A percentile compares a stretch with the other conserved stretches of the same genome.
These are phyloP conservation scores for Pythium utonaiense DNA, from an alignment of 352 stramenopile genomes.

Conservation along the genomic window DNA sequence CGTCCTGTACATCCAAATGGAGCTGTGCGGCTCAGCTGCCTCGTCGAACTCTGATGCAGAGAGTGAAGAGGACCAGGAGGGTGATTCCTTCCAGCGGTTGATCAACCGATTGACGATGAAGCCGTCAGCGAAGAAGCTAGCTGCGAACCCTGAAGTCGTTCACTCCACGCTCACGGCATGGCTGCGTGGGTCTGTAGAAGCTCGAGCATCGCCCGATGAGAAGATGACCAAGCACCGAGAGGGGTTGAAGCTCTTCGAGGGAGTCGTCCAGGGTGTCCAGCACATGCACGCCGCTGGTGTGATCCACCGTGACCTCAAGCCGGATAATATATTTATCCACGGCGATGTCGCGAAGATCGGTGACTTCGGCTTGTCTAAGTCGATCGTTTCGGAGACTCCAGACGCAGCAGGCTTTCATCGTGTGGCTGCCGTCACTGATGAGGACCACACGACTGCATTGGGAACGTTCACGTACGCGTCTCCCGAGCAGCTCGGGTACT, in stretches of 20 bases:
- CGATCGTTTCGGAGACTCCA: constrained; percentile 21
- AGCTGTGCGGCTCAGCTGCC: constrained; percentile 41
- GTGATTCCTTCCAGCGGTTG: constrained; percentile 34
- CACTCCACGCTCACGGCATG: constrained; percentile 66
- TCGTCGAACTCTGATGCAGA: constrained; percentile 18
- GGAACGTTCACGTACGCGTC: constrained; percentile 84
- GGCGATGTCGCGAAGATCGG: constrained; percentile 29
- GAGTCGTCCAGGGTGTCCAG: constrained; percentile 61
- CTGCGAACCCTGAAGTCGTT: constrained; percentile 4
- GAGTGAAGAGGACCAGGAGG: constrained; percentile 23
- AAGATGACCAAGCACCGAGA: constrained; percentile 46
- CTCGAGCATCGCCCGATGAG: constrained; percentile 22
- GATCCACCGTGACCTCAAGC: constrained; percentile 32
- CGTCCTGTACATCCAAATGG: constrained; percentile 81
- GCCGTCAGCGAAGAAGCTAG: background rate
- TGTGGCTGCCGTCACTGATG: background rate
- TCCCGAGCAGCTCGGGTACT: constrained; percentile 78
- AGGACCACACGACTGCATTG: constrained; percentile 73
- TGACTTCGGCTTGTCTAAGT: constrained; percentile 34
- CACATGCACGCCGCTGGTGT: constrained; percentile 64
- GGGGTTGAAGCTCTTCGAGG: constrained; percentile 58
- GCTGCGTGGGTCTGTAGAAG: constrained; percentile 64
- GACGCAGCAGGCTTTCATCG: background rate
- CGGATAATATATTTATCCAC: constrained; percentile 33
- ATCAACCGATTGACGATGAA: constrained; percentile 38